These are phyloP conservation scores for Coemansia sp. DNA, from an alignment of 192 early-diverging fungal species.

Conservation along the genomic window DNA sequence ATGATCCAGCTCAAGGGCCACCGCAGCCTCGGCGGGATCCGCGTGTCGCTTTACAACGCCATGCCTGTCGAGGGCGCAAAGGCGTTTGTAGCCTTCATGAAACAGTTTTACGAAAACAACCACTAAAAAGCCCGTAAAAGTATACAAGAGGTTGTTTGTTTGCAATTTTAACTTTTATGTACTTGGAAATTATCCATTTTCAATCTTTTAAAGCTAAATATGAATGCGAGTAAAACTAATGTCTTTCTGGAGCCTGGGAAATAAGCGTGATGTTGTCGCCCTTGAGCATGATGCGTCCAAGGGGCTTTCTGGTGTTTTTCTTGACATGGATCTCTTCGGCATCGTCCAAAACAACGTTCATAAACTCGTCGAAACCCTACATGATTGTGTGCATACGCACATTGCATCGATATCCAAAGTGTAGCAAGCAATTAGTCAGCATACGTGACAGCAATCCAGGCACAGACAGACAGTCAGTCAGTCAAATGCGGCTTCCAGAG, in stretches of 20 bases:
- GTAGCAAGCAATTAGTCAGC: conserved; percentile 1
- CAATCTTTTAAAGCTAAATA: too few relatives aligned
- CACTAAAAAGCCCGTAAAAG: neutral
- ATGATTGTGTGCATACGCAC: neutral
- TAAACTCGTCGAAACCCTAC: conserved; percentile 98
- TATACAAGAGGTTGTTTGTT: neutral
- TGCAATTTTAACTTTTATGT: neutral
- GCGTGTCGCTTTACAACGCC: conserved; percentile 94
- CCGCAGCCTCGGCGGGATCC: conserved; percentile 89
- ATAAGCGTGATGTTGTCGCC: conserved; percentile 97
- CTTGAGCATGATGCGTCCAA: conserved; percentile 92
- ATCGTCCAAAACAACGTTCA: conserved; percentile 93
- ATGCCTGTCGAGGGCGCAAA: conserved; percentile 82
- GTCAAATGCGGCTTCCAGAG: too few relatives aligned
- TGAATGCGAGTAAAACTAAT: too few relatives aligned
- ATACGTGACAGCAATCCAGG: neutral
- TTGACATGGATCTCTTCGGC: conserved; percentile 83
- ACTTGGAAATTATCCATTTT: too few relatives aligned
- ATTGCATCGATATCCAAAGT: neutral
- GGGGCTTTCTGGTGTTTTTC: conserved; percentile 68
- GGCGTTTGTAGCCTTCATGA: conserved; percentile 76
- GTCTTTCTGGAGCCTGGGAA: conserved; percentile 32
- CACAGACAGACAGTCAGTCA: neutral
- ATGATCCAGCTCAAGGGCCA: conserved; percentile 95
- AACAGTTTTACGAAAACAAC: conserved; percentile 67